phyloP scores from a whole-genome alignment of 2,329 filamentous ascomycete genomes.

The Penicillium glabrum region DNA sequence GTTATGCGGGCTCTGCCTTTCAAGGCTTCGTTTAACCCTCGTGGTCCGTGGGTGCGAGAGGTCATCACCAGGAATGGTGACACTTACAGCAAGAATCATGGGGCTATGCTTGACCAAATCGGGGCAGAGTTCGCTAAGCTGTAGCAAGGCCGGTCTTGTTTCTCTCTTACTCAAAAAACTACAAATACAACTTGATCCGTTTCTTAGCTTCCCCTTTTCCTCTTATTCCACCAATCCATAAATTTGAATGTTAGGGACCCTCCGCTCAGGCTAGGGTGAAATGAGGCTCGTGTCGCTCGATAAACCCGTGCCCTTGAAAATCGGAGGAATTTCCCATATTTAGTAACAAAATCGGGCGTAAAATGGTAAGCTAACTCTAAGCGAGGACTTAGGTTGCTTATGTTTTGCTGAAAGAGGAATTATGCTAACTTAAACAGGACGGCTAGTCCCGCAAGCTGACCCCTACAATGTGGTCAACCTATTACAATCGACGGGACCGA shows the following conservation, averaged over 20 bases:
- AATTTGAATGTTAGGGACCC: no score
- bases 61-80: slow-evolving; percentile 5
- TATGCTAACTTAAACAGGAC: background rate
- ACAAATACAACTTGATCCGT: no score
- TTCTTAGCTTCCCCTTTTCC: no score
- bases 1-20: slow-evolving; percentile 16
- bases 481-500: background rate
- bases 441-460: no score
- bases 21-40: slow-evolving; percentile 13
- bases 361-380: background rate
- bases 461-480: background rate
- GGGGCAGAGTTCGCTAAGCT: slow-evolving; percentile 10
- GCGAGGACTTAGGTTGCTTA: background rate
- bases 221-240: no score
- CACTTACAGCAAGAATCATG: slow-evolving; percentile 7
- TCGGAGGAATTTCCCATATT: background rate
- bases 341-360: background rate
- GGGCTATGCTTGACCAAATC: slow-evolving; percentile 11
- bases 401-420: background rate
- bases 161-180: no score
- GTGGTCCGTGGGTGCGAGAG: slow-evolving; percentile 12
- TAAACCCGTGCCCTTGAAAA: background rate
- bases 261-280: background rate
- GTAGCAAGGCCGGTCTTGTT: background rate
- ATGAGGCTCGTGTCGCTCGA: background rate